phyloP scores from a whole-genome alignment of 2,329 filamentous ascomycete genomes.

The Ophiostoma populinum region DNA sequence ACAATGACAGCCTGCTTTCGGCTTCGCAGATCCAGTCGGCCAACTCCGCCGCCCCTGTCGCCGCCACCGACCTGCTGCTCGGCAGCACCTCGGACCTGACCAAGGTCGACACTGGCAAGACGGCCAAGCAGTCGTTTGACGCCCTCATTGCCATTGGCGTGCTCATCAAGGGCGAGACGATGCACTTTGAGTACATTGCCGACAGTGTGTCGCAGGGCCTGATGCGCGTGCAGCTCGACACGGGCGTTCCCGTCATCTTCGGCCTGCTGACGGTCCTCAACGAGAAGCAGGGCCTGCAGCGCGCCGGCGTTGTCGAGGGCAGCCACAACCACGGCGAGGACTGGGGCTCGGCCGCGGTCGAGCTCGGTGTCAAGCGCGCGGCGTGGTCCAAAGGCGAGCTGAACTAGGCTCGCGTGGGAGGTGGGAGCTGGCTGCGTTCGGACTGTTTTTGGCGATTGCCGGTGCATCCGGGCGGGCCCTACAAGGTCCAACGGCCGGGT shows the following conservation, averaged over 20 bases:
- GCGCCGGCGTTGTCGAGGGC: constrained; percentile 54
- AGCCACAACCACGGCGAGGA: constrained; percentile 92
- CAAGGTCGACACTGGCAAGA: constrained; percentile 1
- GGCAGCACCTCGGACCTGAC: constrained; percentile 54
- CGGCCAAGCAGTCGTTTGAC: constrained; percentile 49
- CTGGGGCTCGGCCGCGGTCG: constrained; percentile 88
- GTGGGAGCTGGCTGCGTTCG: too few species aligned
- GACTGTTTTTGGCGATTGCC: too few species aligned
- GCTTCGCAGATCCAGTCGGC: constrained; percentile 74
- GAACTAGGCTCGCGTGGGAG: constrained; percentile 15
- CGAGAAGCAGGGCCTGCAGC: constrained; percentile 72
- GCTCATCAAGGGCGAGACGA: constrained; percentile 95
- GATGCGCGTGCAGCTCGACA: constrained; percentile 87
- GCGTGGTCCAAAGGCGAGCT: constrained; percentile 62
- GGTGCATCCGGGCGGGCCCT: too few species aligned
- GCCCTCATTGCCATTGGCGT: constrained; percentile 91
- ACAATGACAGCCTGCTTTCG: constrained; percentile 52
- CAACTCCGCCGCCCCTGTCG: constrained; percentile 38
- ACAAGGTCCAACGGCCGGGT: too few species aligned
- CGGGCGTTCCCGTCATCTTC: constrained; percentile 77
- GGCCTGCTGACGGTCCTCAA: constrained; percentile 77
- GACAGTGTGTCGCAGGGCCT: constrained; percentile 80
- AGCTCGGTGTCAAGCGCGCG: constrained; percentile 76
- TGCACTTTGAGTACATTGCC: constrained; percentile 98
- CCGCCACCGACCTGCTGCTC: constrained; percentile 51